Percentiles rank a stretch among this genome's conserved stretches.
These are phyloP conservation scores for Globisporangium paddicum DNA, from an alignment of 352 stramenopile genomes.

Conservation along the genomic window DNA sequence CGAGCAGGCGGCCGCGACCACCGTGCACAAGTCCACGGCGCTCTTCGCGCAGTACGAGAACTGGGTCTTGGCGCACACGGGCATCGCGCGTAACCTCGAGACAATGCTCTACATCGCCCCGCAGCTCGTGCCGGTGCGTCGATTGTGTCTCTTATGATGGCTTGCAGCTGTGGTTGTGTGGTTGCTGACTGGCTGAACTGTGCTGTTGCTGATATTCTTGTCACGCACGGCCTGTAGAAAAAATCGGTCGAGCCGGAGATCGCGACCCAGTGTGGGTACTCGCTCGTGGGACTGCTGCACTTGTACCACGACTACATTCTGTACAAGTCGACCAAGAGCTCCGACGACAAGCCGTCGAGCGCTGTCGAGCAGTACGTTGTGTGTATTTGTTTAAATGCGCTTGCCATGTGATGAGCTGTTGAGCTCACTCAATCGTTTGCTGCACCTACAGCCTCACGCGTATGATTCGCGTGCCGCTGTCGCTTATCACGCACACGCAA, in stretches of 20 bases:
- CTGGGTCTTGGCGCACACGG: conserved; percentile 58
- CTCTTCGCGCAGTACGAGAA: conserved; percentile 46
- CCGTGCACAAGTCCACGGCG: conserved; percentile 10
- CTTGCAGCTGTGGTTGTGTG: neutral
- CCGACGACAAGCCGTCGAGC: conserved; percentile 14
- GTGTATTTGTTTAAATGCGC: neutral
- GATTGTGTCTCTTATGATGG: neutral
- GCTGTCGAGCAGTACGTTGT: conserved; percentile 23
- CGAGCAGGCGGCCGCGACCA: neutral
- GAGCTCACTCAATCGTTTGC: neutral
- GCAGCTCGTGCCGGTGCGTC: conserved; percentile 66
- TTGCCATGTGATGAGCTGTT: neutral
- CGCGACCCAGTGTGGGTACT: conserved; percentile 72
- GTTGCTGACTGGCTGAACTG: neutral
- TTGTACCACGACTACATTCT: conserved; percentile 83
- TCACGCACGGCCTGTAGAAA: conserved; percentile 43
- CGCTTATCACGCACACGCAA: conserved; percentile 74
- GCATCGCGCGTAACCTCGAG: conserved; percentile 69
- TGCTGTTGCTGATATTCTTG: too few species aligned
- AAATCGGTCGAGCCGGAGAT: conserved; percentile 54
- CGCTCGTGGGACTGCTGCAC: conserved; percentile 65
- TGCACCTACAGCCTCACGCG: conserved; percentile 38
- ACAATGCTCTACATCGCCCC: conserved; percentile 73
- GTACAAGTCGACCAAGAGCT: conserved; percentile 41
- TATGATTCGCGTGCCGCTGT: conserved; percentile 62